Evolutionary conservation across 2,329 filamentous ascomycete species (phyloP).

Genomic region (Drechslerella coelobrocha): DNA sequence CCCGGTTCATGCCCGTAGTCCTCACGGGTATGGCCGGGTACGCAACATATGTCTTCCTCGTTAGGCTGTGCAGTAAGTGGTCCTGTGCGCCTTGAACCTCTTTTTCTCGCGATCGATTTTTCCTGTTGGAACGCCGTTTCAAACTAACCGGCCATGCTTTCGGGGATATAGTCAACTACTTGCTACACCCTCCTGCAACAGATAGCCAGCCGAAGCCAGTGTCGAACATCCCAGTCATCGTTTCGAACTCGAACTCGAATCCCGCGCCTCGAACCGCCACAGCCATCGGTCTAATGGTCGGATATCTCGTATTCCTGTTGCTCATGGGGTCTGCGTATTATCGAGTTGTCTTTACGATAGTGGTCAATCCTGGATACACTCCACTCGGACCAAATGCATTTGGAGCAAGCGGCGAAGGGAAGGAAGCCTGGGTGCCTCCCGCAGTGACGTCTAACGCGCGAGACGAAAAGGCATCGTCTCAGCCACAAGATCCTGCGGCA

Average conservation of each 20-base stretch:
- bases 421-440: constrained; percentile 39
- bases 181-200: constrained; percentile 36
- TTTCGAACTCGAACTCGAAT: constrained; percentile 3
- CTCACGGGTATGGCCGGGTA: constrained; percentile 72
- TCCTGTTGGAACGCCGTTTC: background rate
- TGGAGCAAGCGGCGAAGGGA: constrained; percentile 42
- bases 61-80: constrained; percentile 70
- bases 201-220: background rate
- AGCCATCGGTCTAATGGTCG: constrained; percentile 72
- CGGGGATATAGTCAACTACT: constrained; percentile 32
- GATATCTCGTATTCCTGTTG: constrained; percentile 75
- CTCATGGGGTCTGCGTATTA: constrained; percentile 72
- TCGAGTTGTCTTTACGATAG: constrained; percentile 72
- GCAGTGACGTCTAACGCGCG: background rate
- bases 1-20: constrained; percentile 72
- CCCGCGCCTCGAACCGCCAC: constrained; percentile 59
- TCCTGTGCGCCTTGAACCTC: constrained; percentile 13
- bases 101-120: constrained; percentile 4
- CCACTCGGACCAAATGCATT: constrained; percentile 63
- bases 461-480: constrained; percentile 23
- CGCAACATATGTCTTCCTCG: constrained; percentile 73
- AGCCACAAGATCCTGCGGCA: constrained; percentile 9
- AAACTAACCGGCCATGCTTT: constrained; percentile 18
- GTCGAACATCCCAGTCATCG: constrained; percentile 25
- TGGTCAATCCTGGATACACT: constrained; percentile 74